Percentiles rank a stretch among this genome's conserved stretches.
Evolutionary conservation across 257 asterid genomes (phyloP).

Genomic region (Gentiana macrophylla): DNA sequence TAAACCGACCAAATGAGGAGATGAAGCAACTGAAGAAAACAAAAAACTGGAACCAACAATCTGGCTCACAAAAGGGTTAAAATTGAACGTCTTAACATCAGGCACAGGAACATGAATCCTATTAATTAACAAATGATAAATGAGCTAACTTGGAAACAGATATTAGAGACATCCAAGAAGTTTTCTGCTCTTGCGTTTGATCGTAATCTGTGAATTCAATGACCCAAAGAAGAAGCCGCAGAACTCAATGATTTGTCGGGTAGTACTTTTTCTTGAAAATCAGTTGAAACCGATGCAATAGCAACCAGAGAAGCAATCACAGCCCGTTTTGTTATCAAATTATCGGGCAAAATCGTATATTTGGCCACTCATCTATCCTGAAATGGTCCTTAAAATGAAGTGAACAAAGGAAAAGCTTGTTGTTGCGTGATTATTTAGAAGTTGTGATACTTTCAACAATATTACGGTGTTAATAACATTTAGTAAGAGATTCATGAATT

Average conservation of each 20-base stretch:
- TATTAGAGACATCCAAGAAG: constrained; percentile 57
- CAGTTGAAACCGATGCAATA: constrained; percentile 69
- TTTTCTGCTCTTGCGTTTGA: constrained; percentile 25
- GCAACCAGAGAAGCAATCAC: constrained; percentile 75
- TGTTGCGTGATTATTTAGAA: constrained; percentile 52
- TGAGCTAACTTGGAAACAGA: constrained; percentile 49
- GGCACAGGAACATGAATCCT: constrained; percentile 49
- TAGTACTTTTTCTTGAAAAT: constrained; percentile 47
- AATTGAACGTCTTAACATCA: constrained; percentile 22
- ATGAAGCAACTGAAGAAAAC: constrained; percentile 25
- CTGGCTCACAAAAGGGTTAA: constrained; percentile 14
- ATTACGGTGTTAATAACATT: constrained; percentile 56
- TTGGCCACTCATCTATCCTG: too few species aligned
- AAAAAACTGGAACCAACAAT: constrained; percentile 8
- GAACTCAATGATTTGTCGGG: constrained; percentile 26
- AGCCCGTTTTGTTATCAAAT: constrained; percentile 32
- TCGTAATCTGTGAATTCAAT: too few species aligned
- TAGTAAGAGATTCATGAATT: constrained; percentile 66
- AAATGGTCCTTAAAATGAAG: constrained; percentile 14
- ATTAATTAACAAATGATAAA: constrained; percentile 29
- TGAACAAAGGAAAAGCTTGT: constrained; percentile 42
- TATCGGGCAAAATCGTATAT: too few species aligned
- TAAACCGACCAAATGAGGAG: constrained; percentile 32
- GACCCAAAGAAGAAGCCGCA: constrained; percentile 16
- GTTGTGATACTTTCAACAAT: constrained; percentile 61